Evolutionary conservation across 495 filamentous ascomycete species (phyloP).

Genomic region (Cercophora samala): DNA sequence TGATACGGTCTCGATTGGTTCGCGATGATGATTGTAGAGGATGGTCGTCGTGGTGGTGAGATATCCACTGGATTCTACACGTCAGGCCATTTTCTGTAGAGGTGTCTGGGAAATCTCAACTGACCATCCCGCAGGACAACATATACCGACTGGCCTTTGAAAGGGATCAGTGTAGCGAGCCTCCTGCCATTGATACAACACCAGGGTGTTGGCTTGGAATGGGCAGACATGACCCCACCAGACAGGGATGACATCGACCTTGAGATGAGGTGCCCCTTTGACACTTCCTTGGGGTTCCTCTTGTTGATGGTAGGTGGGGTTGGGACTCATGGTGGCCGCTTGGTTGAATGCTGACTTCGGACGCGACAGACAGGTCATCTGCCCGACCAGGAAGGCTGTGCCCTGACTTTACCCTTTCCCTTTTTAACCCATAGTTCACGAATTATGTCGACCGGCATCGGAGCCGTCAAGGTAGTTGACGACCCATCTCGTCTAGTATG

Average conservation of each 20-base stretch:
- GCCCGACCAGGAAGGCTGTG: too few species aligned
- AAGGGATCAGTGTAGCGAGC: background rate
- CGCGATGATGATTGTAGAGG: background rate
- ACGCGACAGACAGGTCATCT: too few species aligned
- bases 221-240: background rate
- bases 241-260: background rate
- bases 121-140: background rate
- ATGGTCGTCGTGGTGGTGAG: background rate
- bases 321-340: background rate
- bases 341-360: background rate
- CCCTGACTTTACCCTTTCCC: background rate
- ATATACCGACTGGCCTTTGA: background rate
- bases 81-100: background rate
- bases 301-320: background rate
- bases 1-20: background rate
- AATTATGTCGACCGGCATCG: background rate
- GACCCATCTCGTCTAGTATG: too few species aligned
- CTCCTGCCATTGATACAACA: constrained; percentile 2
- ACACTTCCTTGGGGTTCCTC: background rate
- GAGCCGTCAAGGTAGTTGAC: background rate
- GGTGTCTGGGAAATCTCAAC: background rate
- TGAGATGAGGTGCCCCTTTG: background rate
- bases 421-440: background rate
- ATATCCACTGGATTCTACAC: background rate
- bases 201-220: background rate